Evolutionary conservation across 108 stramenopile species (phyloP).

Genomic region (Aureococcus anophagefferens): DNA sequence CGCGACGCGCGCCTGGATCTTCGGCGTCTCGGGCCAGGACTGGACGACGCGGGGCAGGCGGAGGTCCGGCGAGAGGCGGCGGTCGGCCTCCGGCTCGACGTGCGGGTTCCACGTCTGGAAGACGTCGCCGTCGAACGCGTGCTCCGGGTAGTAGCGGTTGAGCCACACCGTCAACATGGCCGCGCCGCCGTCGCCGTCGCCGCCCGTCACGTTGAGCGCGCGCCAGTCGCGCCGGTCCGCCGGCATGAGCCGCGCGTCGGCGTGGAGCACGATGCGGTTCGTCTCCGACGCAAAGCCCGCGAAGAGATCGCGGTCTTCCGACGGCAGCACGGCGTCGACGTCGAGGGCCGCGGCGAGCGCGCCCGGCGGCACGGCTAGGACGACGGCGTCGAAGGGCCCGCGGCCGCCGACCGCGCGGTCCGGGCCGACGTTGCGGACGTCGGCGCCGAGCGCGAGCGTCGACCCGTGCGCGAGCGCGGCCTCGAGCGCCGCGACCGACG

Average conservation of each 20-base stretch:
- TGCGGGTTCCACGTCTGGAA: background rate
- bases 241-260: slow-evolving; percentile 5
- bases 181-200: background rate
- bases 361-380: background rate
- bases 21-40: no score
- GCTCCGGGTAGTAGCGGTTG: slow-evolving; percentile 5
- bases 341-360: no score
- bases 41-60: no score
- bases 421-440: background rate
- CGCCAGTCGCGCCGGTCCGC: background rate
- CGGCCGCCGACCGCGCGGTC: background rate
- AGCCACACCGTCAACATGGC: slow-evolving; percentile 6
- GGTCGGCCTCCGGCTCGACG: no score
- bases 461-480: background rate
- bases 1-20: background rate
- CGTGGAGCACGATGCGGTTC: background rate
- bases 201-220: background rate
- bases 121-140: background rate
- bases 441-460: background rate
- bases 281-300: background rate
- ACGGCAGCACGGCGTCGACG: background rate
- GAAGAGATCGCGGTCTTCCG: background rate
- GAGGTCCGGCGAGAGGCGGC: no score
- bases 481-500: background rate
- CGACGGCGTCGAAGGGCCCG: background rate